phyloP scores from a whole-genome alignment of 495 filamentous ascomycete genomes.

The Baudoinia panamericana region DNA sequence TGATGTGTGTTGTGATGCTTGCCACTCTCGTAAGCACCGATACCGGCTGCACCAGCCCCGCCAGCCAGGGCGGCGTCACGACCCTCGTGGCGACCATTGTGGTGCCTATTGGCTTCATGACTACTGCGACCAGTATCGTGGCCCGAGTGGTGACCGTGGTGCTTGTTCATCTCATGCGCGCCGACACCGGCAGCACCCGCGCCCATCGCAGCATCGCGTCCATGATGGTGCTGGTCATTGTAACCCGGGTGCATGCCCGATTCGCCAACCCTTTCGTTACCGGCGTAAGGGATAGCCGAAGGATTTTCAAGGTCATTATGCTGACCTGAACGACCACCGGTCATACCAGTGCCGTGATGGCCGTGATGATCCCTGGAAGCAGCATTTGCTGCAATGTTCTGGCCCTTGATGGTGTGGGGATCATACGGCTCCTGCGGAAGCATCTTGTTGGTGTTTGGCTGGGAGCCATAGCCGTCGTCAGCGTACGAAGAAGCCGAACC shows the following conservation, averaged over 20 bases:
- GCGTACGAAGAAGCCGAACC: background rate
- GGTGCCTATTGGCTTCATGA: background rate
- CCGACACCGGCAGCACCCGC: too few species aligned
- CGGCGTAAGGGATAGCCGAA: background rate
- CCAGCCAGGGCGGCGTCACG: slow-evolving; percentile 17
- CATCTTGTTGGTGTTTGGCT: background rate
- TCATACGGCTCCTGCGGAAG: background rate
- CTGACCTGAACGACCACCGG: background rate
- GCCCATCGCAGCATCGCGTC: too few species aligned
- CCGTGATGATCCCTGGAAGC: background rate
- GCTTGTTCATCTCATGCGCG: too few species aligned
- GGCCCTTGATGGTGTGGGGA: background rate
- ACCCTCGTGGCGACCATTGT: slow-evolving; percentile 21
- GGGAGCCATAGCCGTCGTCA: slow-evolving; percentile 1
- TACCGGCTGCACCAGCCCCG: slow-evolving; percentile 7
- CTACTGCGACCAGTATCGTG: too few species aligned
- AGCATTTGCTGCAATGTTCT: background rate
- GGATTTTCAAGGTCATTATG: background rate
- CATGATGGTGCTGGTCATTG: too few species aligned
- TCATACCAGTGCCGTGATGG: background rate
- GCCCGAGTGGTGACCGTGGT: too few species aligned
- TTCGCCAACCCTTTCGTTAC: background rate
- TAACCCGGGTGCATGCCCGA: too few species aligned
- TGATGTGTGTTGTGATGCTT: background rate
- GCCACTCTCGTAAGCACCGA: slow-evolving; percentile 2